Evolutionary conservation across 2,329 filamentous ascomycete species (phyloP).

Genomic region (Magnaporthiopsis rhizophila): DNA sequence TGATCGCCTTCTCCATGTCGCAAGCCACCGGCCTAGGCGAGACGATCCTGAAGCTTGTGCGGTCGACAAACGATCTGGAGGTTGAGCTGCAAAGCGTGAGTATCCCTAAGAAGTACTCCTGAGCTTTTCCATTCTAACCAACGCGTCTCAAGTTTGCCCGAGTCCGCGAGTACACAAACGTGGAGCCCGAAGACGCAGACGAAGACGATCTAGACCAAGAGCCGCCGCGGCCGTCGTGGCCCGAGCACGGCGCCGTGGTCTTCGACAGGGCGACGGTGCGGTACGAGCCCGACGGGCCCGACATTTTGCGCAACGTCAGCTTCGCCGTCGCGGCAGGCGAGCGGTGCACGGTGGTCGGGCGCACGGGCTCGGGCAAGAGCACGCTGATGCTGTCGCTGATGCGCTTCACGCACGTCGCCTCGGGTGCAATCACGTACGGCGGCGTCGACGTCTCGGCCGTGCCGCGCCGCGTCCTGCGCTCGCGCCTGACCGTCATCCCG

Average conservation of each 20-base stretch:
- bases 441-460: constrained; percentile 26
- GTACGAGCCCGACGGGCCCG: constrained; percentile 20
- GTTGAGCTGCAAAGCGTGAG: constrained; percentile 47
- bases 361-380: constrained; percentile 61
- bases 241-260: constrained; percentile 16
- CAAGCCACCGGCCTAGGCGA: constrained; percentile 47
- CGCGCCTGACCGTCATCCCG: constrained; percentile 29
- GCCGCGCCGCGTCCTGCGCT: constrained; percentile 25
- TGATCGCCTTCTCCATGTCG: constrained; percentile 37
- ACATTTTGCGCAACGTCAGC: constrained; percentile 21
- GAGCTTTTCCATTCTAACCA: neutral
- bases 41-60: constrained; percentile 43
- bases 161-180: neutral
- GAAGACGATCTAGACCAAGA: constrained; percentile 6
- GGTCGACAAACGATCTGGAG: constrained; percentile 48
- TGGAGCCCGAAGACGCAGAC: constrained; percentile 5
- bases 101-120: constrained; percentile 4
- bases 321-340: constrained; percentile 39
- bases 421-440: constrained; percentile 25
- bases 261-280: constrained; percentile 20
- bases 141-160: neutral
- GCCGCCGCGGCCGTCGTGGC: constrained; percentile 21
- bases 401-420: constrained; percentile 25
- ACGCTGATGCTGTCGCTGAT: constrained; percentile 34
- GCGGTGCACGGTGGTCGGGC: constrained; percentile 58